Percentiles rank a stretch among this genome's conserved stretches.
phyloP scores from a whole-genome alignment of 2,329 filamentous ascomycete genomes.

The Ophiobolus disseminans region DNA sequence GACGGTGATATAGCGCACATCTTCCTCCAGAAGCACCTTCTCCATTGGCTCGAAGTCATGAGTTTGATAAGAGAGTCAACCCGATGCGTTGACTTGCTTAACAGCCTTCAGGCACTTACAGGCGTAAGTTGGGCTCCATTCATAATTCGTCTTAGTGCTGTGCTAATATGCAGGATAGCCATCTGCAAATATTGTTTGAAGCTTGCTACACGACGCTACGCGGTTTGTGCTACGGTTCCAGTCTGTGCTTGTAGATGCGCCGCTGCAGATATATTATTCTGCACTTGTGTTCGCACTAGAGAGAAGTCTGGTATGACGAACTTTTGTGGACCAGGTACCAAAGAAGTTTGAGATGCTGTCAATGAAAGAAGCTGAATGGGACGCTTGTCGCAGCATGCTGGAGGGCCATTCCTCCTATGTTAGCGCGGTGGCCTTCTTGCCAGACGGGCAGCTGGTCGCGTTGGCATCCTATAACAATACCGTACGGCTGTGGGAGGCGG shows the following conservation, averaged over 20 bases:
- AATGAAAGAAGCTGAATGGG: conserved; percentile 15
- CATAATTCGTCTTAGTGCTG: neutral
- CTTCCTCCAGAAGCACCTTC: conserved; percentile 2
- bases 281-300: conserved; percentile 47
- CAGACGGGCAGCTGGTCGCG: neutral
- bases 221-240: conserved; percentile 40
- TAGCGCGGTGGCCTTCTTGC: neutral
- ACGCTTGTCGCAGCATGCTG: too few relatives aligned
- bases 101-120: neutral
- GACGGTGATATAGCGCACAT: neutral
- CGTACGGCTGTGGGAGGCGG: too few relatives aligned
- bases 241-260: conserved; percentile 33
- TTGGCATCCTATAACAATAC: too few relatives aligned
- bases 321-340: conserved; percentile 7
- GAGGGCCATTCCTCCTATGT: too few relatives aligned
- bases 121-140: too few relatives aligned
- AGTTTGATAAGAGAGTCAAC: neutral
- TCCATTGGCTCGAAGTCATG: conserved; percentile 42
- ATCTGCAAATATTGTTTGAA: conserved; percentile 9
- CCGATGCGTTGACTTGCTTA: neutral
- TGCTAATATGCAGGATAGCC: conserved; percentile 13
- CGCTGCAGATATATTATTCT: conserved; percentile 48
- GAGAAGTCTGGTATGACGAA: conserved; percentile 16
- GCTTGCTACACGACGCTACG: conserved; percentile 38
- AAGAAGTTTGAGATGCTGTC: conserved; percentile 7